Percentiles rank a stretch among this genome's conserved stretches.
phyloP scores from a whole-genome alignment of 1,139 yeast genomes.

The Yamadazyma dendronema region DNA sequence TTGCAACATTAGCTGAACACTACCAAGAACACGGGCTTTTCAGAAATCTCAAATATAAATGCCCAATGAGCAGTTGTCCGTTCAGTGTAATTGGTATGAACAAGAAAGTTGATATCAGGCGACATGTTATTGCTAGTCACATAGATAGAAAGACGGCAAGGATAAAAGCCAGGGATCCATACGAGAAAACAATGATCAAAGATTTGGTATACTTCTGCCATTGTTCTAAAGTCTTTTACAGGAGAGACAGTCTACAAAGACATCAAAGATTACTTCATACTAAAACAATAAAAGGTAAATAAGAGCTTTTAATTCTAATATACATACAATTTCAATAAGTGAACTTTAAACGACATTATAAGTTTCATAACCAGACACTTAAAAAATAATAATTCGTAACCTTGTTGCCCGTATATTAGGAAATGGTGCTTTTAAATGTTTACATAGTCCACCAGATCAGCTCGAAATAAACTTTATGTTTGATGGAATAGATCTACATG shows the following conservation, averaged over 20 bases:
- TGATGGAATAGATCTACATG: too few relatives aligned
- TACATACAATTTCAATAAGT: background rate
- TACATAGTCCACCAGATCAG: too few relatives aligned
- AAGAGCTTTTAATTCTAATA: background rate
- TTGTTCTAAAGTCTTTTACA: conserved; percentile 51
- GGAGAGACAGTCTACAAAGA: conserved; percentile 54
- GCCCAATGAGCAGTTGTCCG: conserved; percentile 56
- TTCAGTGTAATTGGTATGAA: conserved; percentile 60
- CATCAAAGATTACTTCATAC: conserved; percentile 53
- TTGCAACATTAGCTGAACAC: conserved; percentile 10
- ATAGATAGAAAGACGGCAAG: conserved; percentile 4
- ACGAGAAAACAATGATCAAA: conserved; percentile 9
- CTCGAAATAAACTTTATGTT: too few relatives aligned
- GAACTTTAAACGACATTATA: background rate
- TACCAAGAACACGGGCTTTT: conserved; percentile 11
- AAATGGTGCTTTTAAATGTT: too few relatives aligned
- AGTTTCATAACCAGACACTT: background rate
- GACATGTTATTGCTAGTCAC: conserved; percentile 61
- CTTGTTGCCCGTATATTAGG: too few relatives aligned
- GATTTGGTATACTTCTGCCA: conserved; percentile 12
- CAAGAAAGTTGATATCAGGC: conserved; percentile 52
- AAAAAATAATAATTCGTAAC: background rate
- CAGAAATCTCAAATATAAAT: conserved; percentile 20
- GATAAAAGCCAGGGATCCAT: conserved; percentile 6
- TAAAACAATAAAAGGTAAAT: too few relatives aligned